phyloP scores from a whole-genome alignment of 331 rosid species.

The Pyrus hybrid region DNA sequence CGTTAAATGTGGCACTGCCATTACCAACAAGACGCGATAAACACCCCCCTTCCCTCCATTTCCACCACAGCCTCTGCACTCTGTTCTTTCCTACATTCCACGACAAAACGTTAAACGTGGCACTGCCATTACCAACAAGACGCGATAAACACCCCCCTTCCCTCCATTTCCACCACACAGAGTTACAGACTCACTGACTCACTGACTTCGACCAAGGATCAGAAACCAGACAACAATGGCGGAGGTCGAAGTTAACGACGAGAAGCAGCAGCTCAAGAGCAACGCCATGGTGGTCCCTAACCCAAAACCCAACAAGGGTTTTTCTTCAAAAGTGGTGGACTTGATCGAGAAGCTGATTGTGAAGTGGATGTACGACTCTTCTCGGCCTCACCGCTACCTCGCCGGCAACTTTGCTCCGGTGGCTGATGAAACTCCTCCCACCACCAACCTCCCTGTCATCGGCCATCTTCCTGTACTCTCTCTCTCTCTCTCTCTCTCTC shows the following conservation, averaged over 20 bases:
- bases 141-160: not conserved
- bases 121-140: not conserved
- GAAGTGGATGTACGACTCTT: conserved; percentile 49
- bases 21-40: not conserved
- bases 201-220: not conserved
- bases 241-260: not conserved
- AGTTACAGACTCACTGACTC: not conserved
- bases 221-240: conserved; percentile 3
- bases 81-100: not conserved
- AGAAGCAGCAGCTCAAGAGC: conserved; percentile 13
- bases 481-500: not conserved
- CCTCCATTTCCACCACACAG: not conserved
- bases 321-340: conserved; percentile 50
- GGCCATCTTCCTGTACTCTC: conserved; percentile 83
- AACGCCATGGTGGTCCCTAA: conserved; percentile 36
- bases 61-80: not conserved
- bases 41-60: not conserved
- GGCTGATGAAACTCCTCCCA: conserved; percentile 65
- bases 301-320: conserved; percentile 67
- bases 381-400: conserved; percentile 68
- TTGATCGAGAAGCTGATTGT: conserved; percentile 62
- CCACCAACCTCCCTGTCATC: conserved; percentile 41
- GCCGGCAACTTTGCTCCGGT: conserved; percentile 79
- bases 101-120: not conserved
- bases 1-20: not conserved